phyloP scores from a whole-genome alignment of 176 grass and related monocot genomes.

The Rhynchospora tenuis region DNA sequence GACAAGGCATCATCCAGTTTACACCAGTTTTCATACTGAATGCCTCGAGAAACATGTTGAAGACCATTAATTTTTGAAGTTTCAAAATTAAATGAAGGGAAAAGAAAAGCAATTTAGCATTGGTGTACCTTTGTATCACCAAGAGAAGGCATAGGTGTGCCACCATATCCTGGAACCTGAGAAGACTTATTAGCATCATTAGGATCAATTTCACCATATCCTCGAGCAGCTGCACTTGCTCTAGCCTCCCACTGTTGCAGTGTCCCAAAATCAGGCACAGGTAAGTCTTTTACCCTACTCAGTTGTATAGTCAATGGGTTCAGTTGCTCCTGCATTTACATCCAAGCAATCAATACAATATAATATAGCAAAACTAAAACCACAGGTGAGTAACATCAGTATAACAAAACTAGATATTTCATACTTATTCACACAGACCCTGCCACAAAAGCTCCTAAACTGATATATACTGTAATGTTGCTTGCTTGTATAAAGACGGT shows the following conservation, averaged over 20 bases:
- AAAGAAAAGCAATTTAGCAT: neutral
- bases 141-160: constrained; percentile 82
- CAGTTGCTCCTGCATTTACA: constrained; percentile 64
- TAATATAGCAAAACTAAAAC: neutral
- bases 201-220: constrained; percentile 46
- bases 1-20: neutral
- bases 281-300: constrained; percentile 74
- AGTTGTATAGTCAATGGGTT: constrained; percentile 73
- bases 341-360: neutral
- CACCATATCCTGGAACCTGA: constrained; percentile 69
- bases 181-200: constrained; percentile 55
- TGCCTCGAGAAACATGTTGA: too few relatives aligned
- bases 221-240: constrained; percentile 49
- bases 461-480: neutral
- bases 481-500: neutral
- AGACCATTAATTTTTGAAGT: neutral
- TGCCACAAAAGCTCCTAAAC: neutral
- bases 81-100: neutral
- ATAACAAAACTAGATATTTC: neutral
- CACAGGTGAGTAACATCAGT: neutral
- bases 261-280: constrained; percentile 89
- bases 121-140: constrained; percentile 93
- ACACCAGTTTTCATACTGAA: neutral
- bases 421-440: neutral
- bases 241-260: constrained; percentile 84